These are phyloP conservation scores for Trypanosomatidae sp. DNA, from an alignment of 208 protist species.

Conservation along the genomic window DNA sequence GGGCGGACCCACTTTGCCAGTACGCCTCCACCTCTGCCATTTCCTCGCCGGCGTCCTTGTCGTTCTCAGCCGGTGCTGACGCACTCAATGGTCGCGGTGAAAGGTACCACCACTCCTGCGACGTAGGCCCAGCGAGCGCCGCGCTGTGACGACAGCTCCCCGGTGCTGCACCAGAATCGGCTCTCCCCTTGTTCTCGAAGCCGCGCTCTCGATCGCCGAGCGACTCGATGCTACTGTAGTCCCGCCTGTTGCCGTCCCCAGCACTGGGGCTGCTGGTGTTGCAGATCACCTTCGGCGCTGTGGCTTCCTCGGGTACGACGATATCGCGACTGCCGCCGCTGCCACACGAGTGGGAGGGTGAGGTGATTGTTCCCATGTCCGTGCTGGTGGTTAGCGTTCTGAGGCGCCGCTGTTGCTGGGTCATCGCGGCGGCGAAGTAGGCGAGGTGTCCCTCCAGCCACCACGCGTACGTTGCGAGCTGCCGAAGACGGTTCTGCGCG, in stretches of 20 bases:
- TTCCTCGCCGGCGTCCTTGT: neutral
- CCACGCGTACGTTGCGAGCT: conserved; percentile 37
- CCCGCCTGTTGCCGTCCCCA: neutral
- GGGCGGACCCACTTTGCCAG: conserved; percentile 5
- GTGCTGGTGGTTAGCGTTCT: neutral
- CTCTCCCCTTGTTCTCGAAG: neutral
- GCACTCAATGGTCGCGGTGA: conserved; percentile 8
- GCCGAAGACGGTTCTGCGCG: conserved; percentile 21
- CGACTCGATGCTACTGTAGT: neutral
- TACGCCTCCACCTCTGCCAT: neutral
- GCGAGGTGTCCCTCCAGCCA: conserved; percentile 58
- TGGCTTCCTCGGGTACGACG: neutral
- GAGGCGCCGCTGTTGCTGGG: neutral
- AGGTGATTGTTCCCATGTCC: neutral
- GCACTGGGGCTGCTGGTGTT: neutral
- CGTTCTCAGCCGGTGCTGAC: neutral
- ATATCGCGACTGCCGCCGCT: neutral
- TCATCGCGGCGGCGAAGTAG: conserved; percentile 17
- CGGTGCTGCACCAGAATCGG: neutral
- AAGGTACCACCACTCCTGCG: conserved; percentile 17
- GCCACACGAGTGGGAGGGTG: neutral
- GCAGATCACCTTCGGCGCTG: neutral
- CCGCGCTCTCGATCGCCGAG: neutral
- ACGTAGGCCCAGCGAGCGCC: neutral
- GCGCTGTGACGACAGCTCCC: neutral